phyloP scores from a whole-genome alignment of 331 rosid genomes.

The Malus hybrid region DNA sequence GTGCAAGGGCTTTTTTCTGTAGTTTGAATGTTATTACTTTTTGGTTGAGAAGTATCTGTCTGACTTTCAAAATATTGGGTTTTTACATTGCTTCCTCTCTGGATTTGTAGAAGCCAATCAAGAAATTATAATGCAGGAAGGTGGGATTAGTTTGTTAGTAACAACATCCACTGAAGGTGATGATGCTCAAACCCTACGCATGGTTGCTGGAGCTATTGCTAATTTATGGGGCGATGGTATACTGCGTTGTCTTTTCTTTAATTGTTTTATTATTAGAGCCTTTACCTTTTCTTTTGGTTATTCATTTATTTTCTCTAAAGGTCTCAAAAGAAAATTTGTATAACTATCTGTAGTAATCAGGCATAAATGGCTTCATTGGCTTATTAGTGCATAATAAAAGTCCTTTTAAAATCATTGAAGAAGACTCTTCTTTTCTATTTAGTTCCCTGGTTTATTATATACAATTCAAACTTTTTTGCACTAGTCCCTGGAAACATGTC shows the following conservation, averaged over 20 bases:
- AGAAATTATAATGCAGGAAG: constrained; percentile 86
- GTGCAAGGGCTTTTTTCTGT: constrained; percentile 9
- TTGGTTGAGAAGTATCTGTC: not conserved
- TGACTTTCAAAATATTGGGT: not conserved
- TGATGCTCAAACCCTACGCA: constrained; percentile 97
- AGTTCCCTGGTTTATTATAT: not conserved
- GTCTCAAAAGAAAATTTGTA: too few species aligned
- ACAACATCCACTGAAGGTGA: constrained; percentile 91
- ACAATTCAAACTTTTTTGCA: not conserved
- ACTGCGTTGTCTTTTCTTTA: not conserved
- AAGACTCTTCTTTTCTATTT: not conserved
- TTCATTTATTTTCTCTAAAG: too few species aligned
- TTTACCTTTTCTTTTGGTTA: not conserved
- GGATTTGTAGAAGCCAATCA: constrained; percentile 78
- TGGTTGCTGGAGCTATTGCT: constrained; percentile 99
- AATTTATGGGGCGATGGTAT: constrained; percentile 95
- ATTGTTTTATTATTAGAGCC: not conserved
- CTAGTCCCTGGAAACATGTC: not conserved
- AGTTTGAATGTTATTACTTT: constrained; percentile 12
- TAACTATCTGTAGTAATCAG: too few species aligned
- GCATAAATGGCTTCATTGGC: not conserved
- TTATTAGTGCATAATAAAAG: not conserved
- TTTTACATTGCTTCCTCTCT: constrained; percentile 24
- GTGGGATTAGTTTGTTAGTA: constrained; percentile 86
- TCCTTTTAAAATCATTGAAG: not conserved